Base-by-base conservation (phyloP, 148 eudicot genomes). In the Pouteria glomerata region DNA sequence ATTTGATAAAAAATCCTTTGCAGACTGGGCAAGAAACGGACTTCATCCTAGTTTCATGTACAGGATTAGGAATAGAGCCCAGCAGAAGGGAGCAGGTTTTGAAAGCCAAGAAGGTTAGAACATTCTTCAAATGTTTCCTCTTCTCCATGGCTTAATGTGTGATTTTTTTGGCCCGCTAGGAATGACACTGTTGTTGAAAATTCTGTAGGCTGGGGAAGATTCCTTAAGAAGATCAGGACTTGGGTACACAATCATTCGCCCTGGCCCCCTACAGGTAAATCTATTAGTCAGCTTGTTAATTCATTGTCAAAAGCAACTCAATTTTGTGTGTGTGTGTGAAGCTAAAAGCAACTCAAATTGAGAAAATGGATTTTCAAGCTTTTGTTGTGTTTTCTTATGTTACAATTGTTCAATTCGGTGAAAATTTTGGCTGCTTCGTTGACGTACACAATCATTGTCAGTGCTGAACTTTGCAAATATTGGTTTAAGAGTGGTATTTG, bases 21-120 rank as follows among this genome's bases (percentile, higher is more conserved):
- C 89, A 93, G 98, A 87, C 89, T 63, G 98, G 97, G 71, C 96
- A 89, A 85, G 98, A 95, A 84, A 95, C 98, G 65, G 98, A 95
- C 74, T 89, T 95, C 75, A 85, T 95, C 75, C 83, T 95, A 75
- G 97, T 95, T 63, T 95, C 98, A 41, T 95, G 98, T 83, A 83
- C 98, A 29, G 98, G 98, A 73, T 82, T 85, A 44, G 98, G 96
- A 71, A 79, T 95, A 76, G 96, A 91, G 66, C 68, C 80, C 41
- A 66, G 79, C 33, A 84, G 98, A 82, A 82, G 96, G 81, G 98
- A 91, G 70, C 98, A 95, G 76, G 98, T 91, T 72, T 60, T 95
- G 78, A 85, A 48, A 82, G 98, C 98, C 68, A 95, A 95, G 75
- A 91, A 87, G 97, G 98, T 93, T 52, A 2, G 63, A 24, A 35